Evolutionary conservation across 805 yeast genomes (phyloP).

Genomic region (Pichia cephalocereana): DNA sequence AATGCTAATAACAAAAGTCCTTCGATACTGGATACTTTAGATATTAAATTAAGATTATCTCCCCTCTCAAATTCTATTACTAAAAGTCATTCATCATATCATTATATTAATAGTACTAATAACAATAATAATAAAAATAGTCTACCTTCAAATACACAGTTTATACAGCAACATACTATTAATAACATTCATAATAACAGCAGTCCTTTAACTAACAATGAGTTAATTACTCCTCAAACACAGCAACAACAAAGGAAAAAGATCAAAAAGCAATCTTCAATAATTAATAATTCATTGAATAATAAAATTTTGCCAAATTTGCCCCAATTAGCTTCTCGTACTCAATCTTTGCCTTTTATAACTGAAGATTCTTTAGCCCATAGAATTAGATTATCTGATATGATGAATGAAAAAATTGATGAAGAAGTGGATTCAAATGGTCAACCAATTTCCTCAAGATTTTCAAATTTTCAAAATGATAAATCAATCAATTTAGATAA

Average conservation of each 20-base stretch:
- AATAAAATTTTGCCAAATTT: neutral
- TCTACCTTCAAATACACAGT: conserved; percentile 7
- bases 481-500: conserved; percentile 7
- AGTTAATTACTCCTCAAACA: conserved; percentile 4
- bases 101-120: neutral
- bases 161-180: neutral
- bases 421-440: conserved; percentile 18
- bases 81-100: neutral
- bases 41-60: conserved; percentile 44
- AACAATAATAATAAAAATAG: conserved; percentile 8
- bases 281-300: neutral
- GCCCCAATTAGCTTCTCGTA: conserved; percentile 26
- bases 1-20: conserved; percentile 1
- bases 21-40: conserved; percentile 36
- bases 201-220: neutral
- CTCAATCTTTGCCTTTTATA: conserved; percentile 28
- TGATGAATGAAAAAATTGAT: conserved; percentile 9
- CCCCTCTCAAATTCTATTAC: conserved; percentile 8
- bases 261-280: neutral
- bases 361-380: conserved; percentile 25
- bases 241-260: neutral
- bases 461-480: conserved; percentile 22
- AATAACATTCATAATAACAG: neutral
- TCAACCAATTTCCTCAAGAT: conserved; percentile 22
- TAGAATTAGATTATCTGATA: conserved; percentile 24